Evolutionary conservation across 2,329 filamentous ascomycete species (phyloP).

Genomic region (Sarocladium brachiariae): DNA sequence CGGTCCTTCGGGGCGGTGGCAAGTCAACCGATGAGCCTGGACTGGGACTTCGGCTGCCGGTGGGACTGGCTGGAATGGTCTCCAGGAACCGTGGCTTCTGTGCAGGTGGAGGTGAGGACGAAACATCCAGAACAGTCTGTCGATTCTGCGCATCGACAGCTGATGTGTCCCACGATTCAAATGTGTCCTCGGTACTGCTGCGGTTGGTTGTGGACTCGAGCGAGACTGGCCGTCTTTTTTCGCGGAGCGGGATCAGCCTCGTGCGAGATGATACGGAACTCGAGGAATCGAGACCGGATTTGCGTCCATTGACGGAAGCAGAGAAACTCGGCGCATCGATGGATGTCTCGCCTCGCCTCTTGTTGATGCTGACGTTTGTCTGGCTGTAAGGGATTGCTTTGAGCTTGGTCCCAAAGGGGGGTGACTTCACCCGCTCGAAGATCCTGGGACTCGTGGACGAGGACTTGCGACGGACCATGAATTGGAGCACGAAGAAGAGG

Average conservation of each 20-base stretch:
- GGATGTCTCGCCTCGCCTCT: conserved; percentile 14
- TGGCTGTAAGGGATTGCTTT: conserved; percentile 20
- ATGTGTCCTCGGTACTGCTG: conserved; percentile 49
- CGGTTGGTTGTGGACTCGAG: conserved; percentile 36
- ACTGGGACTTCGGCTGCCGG: conserved; percentile 58
- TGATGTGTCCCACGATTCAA: conserved; percentile 71
- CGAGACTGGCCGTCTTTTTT: conserved; percentile 39
- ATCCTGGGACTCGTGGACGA: neutral
- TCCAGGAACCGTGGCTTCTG: conserved; percentile 50
- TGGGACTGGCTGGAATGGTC: conserved; percentile 62
- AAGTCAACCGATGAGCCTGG: conserved; percentile 55
- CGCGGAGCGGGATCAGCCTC: conserved; percentile 39
- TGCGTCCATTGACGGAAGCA: conserved; percentile 22
- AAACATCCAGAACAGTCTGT: conserved; percentile 47
- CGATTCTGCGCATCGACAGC: conserved; percentile 56
- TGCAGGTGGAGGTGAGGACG: conserved; percentile 32
- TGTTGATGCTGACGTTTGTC: conserved; percentile 25
- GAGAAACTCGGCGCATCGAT: conserved; percentile 18
- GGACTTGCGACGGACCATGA: conserved; percentile 25
- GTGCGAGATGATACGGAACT: conserved; percentile 52
- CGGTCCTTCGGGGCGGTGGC: conserved; percentile 37
- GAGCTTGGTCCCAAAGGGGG: neutral
- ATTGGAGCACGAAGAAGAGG: conserved; percentile 33
- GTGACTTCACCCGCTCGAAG: neutral
- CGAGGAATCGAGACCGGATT: conserved; percentile 31